Evolutionary conservation across 257 asterid species (phyloP).

Genomic region (Apocynum venetum): DNA sequence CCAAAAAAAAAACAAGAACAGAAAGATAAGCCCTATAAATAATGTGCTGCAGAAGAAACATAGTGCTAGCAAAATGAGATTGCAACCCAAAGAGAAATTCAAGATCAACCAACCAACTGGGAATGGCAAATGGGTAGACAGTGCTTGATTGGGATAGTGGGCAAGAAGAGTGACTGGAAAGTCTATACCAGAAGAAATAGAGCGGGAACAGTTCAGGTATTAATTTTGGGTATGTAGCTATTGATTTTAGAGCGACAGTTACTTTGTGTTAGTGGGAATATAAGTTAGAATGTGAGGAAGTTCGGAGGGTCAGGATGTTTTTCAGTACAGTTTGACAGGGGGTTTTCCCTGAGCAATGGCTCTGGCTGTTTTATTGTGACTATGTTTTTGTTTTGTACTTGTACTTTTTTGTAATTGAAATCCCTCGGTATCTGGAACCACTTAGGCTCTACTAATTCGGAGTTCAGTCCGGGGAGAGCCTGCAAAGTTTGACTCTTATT

Average conservation of each 20-base stretch:
- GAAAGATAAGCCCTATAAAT: constrained; percentile 1
- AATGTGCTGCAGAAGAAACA: background rate
- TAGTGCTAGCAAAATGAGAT: background rate
- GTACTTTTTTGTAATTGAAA: too few species aligned
- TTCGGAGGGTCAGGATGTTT: background rate
- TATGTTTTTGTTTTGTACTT: too few species aligned
- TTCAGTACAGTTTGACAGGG: background rate
- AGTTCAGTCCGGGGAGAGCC: too few species aligned
- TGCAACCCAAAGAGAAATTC: background rate
- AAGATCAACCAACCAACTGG: background rate
- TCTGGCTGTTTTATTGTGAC: background rate
- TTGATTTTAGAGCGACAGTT: background rate
- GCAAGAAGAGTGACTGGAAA: background rate
- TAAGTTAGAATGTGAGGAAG: background rate
- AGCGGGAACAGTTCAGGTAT: background rate
- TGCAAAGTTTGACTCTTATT: too few species aligned
- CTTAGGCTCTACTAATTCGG: too few species aligned
- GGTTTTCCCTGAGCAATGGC: background rate
- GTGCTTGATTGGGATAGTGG: background rate
- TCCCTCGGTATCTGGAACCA: too few species aligned
- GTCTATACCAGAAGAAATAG: background rate
- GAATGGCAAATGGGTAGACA: background rate
- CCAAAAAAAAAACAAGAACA: constrained; percentile 14
- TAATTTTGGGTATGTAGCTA: background rate
- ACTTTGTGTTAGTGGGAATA: background rate